Base-by-base conservation (phyloP, 805 yeast genomes). In the Debaryomyces castellii region DNA sequence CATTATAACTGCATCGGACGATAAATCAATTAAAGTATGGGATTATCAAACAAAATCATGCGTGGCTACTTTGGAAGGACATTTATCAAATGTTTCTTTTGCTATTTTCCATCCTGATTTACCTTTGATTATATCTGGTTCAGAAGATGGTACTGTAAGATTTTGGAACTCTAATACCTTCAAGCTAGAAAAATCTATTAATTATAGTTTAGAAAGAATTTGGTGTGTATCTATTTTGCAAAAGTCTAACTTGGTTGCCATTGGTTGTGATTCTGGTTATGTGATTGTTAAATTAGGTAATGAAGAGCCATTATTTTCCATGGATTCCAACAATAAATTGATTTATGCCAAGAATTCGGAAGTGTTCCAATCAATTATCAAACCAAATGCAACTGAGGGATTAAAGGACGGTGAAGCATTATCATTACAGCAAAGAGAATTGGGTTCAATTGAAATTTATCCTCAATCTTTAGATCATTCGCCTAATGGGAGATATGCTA, bases 31-130 rank as follows among this genome's bases (percentile, higher is more conserved):
- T 52, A 87, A 87, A 59, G 77, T 91, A 42, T 92, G 97, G 96
- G 98, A 91, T 69, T 94, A 94, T 62, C 99, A 94, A 77, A 89
- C 97, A 36, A 94, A 94, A 73, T 82, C 96, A 5, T 85, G 94
- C 63, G 96, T 94, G 40, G 97, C 98, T 9, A 86, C 96, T 22
- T 76, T 94, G 56, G 95, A 87, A 62, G 99, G 97, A 28, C 99
- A 94, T 63, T 75, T 89, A 54, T 81, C 95, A 38, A 94, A 94
- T 64, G 99, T 94, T 36, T 89, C 97, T 22, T 94, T 90, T 73
- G 99, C 99, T 6, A 82, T 91, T 28, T 94, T 91, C 84, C 99
- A 94, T 66, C 96, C 97, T n/a, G 96, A 92, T 60, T 77, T 94
- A 60, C 99, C 99, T 18, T 73, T 92, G 53, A 91, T 94, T 52